These are phyloP conservation scores for Neurospora sublineolata DNA, from an alignment of 495 filamentous ascomycete species.

Conservation along the genomic window DNA sequence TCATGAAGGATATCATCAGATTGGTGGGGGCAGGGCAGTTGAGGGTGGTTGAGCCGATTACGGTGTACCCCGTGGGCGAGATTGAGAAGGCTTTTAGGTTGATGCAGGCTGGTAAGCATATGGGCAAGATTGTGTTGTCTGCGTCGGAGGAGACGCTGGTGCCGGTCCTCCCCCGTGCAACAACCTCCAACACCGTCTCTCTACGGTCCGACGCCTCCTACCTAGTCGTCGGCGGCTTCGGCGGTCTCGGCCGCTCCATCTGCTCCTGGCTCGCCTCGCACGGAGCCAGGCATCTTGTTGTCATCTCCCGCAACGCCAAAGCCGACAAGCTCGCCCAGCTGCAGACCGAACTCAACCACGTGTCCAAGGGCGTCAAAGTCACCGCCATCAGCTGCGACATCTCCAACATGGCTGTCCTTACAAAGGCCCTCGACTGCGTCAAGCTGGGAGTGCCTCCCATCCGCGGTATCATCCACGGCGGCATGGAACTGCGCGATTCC, in stretches of 20 bases:
- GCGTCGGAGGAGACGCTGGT: slow-evolving; percentile 11
- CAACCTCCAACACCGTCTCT: slow-evolving; percentile 1
- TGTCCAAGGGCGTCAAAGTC: slow-evolving; percentile 21
- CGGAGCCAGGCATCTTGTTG: slow-evolving; percentile 45
- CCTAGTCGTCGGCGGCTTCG: slow-evolving; percentile 50
- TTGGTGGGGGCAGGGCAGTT: slow-evolving; percentile 28
- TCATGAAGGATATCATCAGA: slow-evolving; percentile 31
- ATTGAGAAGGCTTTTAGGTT: slow-evolving; percentile 32
- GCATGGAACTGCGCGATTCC: slow-evolving; percentile 41
- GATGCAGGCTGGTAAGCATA: slow-evolving; percentile 39
- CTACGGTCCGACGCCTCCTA: slow-evolving; percentile 39
- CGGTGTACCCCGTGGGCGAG: slow-evolving; percentile 23
- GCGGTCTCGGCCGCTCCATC: slow-evolving; percentile 50
- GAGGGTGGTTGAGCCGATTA: slow-evolving; percentile 21
- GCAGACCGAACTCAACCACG: slow-evolving; percentile 24
- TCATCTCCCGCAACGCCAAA: slow-evolving; percentile 44
- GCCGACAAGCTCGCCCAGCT: slow-evolving; percentile 26
- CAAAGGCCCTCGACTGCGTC: slow-evolving; percentile 19
- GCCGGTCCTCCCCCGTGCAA: slow-evolving; percentile 9
- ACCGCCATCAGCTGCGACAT: slow-evolving; percentile 32
- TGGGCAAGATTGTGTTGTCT: slow-evolving; percentile 46
- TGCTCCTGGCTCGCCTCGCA: slow-evolving; percentile 45
- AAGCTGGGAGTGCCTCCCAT: slow-evolving; percentile 26
- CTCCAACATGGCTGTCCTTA: slow-evolving; percentile 22
- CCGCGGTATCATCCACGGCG: slow-evolving; percentile 36